Percentiles rank a stretch among this genome's conserved stretches.
Evolutionary conservation across 2,329 filamentous ascomycete species (phyloP).

Genomic region (Rhynchosporium graminicola): DNA sequence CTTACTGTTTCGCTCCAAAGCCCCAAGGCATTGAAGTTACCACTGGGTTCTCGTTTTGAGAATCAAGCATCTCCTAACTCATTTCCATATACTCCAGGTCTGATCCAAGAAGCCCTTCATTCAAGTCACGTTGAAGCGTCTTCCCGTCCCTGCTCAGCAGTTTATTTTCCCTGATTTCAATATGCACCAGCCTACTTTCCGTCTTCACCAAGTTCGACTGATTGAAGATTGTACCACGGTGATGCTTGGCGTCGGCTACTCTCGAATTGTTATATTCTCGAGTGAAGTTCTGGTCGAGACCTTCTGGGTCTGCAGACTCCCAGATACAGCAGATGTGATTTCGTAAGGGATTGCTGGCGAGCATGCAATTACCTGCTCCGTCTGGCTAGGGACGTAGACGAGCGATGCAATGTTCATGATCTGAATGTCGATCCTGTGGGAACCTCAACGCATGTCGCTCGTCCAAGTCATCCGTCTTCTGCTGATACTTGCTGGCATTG

Average conservation of each 20-base stretch:
- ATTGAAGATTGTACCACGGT: background rate
- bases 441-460: background rate
- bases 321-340: constrained; percentile 14
- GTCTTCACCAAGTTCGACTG: constrained; percentile 1
- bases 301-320: background rate
- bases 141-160: background rate
- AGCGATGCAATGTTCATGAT: constrained; percentile 19
- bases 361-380: constrained; percentile 13
- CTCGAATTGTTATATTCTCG: background rate
- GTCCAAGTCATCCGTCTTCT: background rate
- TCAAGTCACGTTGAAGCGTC: background rate
- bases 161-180: background rate
- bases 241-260: background rate
- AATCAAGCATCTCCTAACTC: background rate
- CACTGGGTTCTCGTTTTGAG: background rate
- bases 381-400: constrained; percentile 1
- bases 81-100: background rate
- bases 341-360: background rate
- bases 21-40: too few relatives aligned
- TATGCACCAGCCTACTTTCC: background rate
- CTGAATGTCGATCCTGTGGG: background rate
- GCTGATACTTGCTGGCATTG: background rate
- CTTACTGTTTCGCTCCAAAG: too few relatives aligned
- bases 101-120: background rate
- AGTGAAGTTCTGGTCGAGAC: background rate